Evolutionary conservation across 1,284 basidiomycete species (phyloP).

Genomic region (Blastosporella zonata): DNA sequence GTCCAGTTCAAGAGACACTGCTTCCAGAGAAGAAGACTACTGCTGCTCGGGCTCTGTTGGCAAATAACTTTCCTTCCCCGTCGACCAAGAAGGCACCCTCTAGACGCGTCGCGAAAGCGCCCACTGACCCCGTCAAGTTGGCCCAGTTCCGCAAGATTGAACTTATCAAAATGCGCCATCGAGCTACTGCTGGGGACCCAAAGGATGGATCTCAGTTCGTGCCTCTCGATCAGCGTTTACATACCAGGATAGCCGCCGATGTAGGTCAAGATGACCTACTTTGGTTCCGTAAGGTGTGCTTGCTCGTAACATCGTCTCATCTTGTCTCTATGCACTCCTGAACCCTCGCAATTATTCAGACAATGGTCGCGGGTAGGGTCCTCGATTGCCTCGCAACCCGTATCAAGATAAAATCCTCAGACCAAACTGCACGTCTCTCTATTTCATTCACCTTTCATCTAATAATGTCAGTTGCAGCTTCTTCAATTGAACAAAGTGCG

Average conservation of each 20-base stretch:
- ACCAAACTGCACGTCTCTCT: constrained; percentile 23
- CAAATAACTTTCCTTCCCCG: constrained; percentile 47
- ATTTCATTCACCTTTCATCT: not conserved
- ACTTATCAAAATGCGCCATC: constrained; percentile 71
- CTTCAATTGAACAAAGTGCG: constrained; percentile 28
- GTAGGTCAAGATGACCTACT: constrained; percentile 41
- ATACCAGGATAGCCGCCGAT: constrained; percentile 44
- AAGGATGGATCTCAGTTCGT: constrained; percentile 46
- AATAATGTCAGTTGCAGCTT: constrained; percentile 23
- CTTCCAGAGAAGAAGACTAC: constrained; percentile 39
- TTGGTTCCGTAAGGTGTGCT: constrained; percentile 67
- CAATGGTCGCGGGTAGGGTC: constrained; percentile 42
- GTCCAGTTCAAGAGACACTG: constrained; percentile 27
- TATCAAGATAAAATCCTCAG: constrained; percentile 30
- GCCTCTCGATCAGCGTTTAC: constrained; percentile 52
- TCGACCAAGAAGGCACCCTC: constrained; percentile 22
- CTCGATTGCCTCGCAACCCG: constrained; percentile 43
- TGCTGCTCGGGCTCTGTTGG: constrained; percentile 50
- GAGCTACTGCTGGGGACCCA: constrained; percentile 58
- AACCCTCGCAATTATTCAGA: constrained; percentile 28
- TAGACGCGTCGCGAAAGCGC: constrained; percentile 29
- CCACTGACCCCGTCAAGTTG: constrained; percentile 52
- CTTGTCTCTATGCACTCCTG: not conserved
- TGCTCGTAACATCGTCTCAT: too few species aligned
- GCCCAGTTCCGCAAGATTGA: constrained; percentile 56